phyloP scores from a whole-genome alignment of 1,284 basidiomycete species.

The Puccinia triticina region DNA sequence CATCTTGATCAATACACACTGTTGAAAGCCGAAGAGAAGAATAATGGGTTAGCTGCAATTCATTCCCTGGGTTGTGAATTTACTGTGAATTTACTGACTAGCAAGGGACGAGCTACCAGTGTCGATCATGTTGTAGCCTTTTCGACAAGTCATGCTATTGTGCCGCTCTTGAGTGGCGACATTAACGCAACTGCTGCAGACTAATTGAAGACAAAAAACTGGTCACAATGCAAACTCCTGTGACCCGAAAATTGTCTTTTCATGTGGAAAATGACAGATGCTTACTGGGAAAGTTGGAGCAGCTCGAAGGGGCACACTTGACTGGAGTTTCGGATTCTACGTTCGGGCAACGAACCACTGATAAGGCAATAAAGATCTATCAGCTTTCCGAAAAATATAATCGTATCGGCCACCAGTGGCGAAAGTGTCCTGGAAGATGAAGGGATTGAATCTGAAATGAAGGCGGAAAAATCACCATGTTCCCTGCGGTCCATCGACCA shows the following conservation, averaged over 20 bases:
- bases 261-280: too few species aligned
- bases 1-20: conserved; percentile 30
- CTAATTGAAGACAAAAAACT: background rate
- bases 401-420: background rate
- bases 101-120: background rate
- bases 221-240: background rate
- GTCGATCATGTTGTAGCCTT: background rate
- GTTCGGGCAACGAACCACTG: conserved; percentile 28
- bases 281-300: conserved; percentile 19
- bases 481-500: conserved; percentile 6
- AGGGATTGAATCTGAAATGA: background rate
- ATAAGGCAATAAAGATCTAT: background rate
- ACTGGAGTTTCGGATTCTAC: background rate
- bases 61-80: background rate
- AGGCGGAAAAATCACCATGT: conserved; percentile 10
- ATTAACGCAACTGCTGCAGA: conserved; percentile 13
- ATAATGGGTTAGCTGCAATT: background rate
- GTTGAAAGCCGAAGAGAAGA: background rate
- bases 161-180: conserved; percentile 4
- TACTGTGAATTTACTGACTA: conserved; percentile 14
- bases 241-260: background rate
- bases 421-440: background rate
- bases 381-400: background rate
- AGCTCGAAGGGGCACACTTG: conserved; percentile 13
- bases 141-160: background rate